Conservation (phyloP, 2,329 filamentous ascomycete genomes). For the Boeremia exigua region DNA sequence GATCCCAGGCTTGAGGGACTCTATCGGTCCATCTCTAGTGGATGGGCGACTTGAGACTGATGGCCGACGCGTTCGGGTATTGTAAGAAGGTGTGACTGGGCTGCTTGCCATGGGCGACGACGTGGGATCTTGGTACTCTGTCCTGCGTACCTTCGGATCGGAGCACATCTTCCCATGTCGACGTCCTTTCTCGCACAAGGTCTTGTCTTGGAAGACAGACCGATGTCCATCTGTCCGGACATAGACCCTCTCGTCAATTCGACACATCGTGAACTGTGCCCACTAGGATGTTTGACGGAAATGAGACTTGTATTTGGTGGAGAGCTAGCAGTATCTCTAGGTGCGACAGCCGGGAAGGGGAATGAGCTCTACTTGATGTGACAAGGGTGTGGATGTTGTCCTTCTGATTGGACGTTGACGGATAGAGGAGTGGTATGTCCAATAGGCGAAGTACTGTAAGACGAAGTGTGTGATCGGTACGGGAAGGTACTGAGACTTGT, state of each 20-base stretch:
- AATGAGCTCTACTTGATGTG: background rate
- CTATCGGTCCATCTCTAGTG: slow-evolving; percentile 29
- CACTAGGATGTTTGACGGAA: no score
- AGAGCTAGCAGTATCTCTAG: no score
- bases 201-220: slow-evolving; percentile 31
- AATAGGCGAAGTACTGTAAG: background rate
- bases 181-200: slow-evolving; percentile 31
- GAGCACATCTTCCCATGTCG: slow-evolving; percentile 31
- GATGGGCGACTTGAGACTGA: slow-evolving; percentile 34
- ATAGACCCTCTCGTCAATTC: slow-evolving; percentile 41
- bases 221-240: slow-evolving; percentile 32
- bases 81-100: slow-evolving; percentile 41
- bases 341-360: background rate
- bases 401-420: background rate
- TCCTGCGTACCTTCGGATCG: slow-evolving; percentile 30
- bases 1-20: slow-evolving; percentile 33
- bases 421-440: background rate
- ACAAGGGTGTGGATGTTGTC: background rate
- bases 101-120: slow-evolving; percentile 38
- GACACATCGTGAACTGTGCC: slow-evolving; percentile 36
- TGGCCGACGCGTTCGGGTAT: slow-evolving; percentile 33
- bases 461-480: background rate
- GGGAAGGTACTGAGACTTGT: background rate
- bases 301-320: no score
- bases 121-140: slow-evolving; percentile 37